These are phyloP conservation scores for Sclerotinia trifoliorum DNA, from an alignment of 2,329 filamentous ascomycete species.

Conservation along the genomic window DNA sequence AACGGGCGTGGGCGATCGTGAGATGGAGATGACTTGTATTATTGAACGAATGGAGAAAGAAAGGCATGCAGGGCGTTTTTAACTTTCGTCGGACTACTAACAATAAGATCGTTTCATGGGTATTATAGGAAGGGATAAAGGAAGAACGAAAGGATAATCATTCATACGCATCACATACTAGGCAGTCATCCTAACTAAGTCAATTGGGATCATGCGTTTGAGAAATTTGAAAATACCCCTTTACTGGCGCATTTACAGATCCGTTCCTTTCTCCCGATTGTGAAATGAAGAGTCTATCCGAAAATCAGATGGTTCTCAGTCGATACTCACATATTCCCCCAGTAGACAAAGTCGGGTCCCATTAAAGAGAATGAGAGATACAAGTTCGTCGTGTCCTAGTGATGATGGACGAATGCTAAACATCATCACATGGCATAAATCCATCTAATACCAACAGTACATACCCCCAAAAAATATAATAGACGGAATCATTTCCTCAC, in stretches of 20 bases:
- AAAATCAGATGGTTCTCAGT: conserved; percentile 13
- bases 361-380: neutral
- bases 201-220: conserved; percentile 4
- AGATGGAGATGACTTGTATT: conserved; percentile 4
- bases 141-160: conserved; percentile 12
- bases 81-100: conserved; percentile 14
- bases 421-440: conserved; percentile 8
- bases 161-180: conserved; percentile 1
- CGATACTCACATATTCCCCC: neutral
- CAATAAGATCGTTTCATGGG: conserved; percentile 2
- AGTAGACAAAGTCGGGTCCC: neutral
- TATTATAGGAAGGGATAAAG: conserved; percentile 13
- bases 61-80: conserved; percentile 13
- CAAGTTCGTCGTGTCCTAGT: neutral
- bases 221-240: neutral
- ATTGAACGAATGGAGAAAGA: conserved; percentile 8
- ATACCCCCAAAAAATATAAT: neutral
- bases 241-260: neutral
- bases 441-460: neutral
- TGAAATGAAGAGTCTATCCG: conserved; percentile 3
- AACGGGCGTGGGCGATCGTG: neutral
- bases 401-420: neutral
- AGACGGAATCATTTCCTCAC: neutral
- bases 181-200: neutral
- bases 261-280: neutral